Base-by-base conservation (phyloP, 2,329 filamentous ascomycete species). In the Pseudopyricularia javanii region DNA sequence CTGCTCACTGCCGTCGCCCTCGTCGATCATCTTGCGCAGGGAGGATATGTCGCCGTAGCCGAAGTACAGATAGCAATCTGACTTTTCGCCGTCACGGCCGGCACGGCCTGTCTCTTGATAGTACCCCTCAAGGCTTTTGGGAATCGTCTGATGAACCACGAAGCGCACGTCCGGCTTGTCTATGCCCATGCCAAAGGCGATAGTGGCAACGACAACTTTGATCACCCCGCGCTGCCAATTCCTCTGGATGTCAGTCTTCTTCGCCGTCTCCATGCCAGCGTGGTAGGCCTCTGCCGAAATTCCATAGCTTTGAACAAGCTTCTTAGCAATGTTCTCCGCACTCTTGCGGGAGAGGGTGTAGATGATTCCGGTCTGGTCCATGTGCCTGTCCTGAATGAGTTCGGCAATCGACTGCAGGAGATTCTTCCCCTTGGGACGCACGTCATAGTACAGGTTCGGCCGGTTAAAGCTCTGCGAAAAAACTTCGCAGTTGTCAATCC, bases 161-260 rank as follows among this genome's bases (percentile, higher is more conserved):
- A 95, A 98, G 28, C 93, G 86, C 49, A 98, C 93, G 64, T 98
- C 86, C 1, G 91, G 81, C 66, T 98, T 98, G 72, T 98, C 93
- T 58, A 98, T 98, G n/a, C 93, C 93, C 93, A 98, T 98, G 7
- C 93, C 93, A 64, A 98, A 98, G 24, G 93, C 93, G 66, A 98
- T 97, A 0, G 93, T 98, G 20, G 93, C 94, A 50, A 98, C 93
- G 45, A 98, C 94, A 33, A 98, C 87, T 59, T 95, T 86, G 61
- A 85, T 79, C 51, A 74, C 70, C 6, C 90, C 89, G 45, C 70
- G 72, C 66, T 98, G 93, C 93, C 93, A 98, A 30, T 82, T 68
- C 55, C 78, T 78, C 66, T 97, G 91, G 4, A 93, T 78, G 7
- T 75, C 65, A 1, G 76, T 74, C 64, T 91, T 91, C 51, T 86